Evolutionary conservation across 345 rosid genomes (phyloP).

Genomic region (Rhodomyrtus tomentosa): DNA sequence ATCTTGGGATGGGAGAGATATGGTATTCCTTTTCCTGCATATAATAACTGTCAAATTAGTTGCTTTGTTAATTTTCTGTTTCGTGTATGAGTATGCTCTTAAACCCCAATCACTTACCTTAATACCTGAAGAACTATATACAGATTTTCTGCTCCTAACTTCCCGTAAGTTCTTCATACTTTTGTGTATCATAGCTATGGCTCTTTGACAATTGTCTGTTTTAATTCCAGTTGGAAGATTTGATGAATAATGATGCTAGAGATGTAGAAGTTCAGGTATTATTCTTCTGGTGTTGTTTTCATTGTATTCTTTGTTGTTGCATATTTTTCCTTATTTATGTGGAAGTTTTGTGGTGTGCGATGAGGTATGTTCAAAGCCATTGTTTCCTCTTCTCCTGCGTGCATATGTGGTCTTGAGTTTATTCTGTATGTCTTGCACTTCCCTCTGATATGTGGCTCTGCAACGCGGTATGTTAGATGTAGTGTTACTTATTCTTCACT

Average conservation of each 20-base stretch:
- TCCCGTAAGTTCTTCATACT: background rate
- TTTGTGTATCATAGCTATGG: background rate
- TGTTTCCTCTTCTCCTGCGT: background rate
- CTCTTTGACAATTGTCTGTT: background rate
- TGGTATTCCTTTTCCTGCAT: background rate
- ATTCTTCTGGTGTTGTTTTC: background rate
- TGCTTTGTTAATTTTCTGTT: background rate
- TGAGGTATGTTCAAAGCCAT: background rate
- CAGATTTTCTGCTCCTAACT: background rate
- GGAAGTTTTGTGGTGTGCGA: background rate
- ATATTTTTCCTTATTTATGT: background rate
- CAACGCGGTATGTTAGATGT: background rate
- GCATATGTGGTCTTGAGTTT: background rate
- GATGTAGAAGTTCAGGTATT: constrained; percentile 87
- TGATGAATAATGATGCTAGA: constrained; percentile 52
- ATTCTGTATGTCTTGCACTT: background rate
- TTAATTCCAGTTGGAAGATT: constrained; percentile 63
- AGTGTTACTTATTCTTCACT: background rate
- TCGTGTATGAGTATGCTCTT: background rate
- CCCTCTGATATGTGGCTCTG: background rate
- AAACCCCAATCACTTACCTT: background rate
- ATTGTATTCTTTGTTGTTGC: background rate
- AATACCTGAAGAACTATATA: background rate
- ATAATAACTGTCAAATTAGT: background rate
- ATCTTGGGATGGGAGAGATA: background rate